Conservation (phyloP, 306 rosid genomes). For the Dalbergia oliveri region DNA sequence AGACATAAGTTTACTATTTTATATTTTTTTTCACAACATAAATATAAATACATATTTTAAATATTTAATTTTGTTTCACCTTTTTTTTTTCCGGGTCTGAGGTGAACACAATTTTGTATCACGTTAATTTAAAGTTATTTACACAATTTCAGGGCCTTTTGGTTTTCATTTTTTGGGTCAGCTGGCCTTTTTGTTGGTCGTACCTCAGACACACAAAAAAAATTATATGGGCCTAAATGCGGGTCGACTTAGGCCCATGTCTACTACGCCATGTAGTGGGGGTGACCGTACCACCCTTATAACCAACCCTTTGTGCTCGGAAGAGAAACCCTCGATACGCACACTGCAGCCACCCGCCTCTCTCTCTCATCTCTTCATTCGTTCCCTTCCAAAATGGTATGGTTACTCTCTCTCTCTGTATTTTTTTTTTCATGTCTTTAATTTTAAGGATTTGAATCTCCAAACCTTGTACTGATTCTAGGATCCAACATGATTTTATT, state of each 20-base stretch:
- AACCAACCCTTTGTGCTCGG: background rate
- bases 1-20: too few species aligned
- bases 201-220: too few species aligned
- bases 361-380: background rate
- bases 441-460: background rate
- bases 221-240: background rate
- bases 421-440: background rate
- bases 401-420: background rate
- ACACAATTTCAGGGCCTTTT: too few species aligned
- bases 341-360: background rate
- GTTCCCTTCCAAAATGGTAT: conserved; percentile 29
- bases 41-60: too few species aligned
- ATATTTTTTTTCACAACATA: too few species aligned
- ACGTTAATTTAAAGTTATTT: too few species aligned
- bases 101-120: too few species aligned
- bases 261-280: background rate
- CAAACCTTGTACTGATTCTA: background rate
- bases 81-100: too few species aligned
- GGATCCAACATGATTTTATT: background rate
- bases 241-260: background rate
- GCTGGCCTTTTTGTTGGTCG: too few species aligned
- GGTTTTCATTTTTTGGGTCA: too few species aligned
- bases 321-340: conserved; percentile 22
- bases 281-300: background rate
- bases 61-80: too few species aligned